Conservation (phyloP, 495 filamentous ascomycete species). For the Elasticomyces elasticus region DNA sequence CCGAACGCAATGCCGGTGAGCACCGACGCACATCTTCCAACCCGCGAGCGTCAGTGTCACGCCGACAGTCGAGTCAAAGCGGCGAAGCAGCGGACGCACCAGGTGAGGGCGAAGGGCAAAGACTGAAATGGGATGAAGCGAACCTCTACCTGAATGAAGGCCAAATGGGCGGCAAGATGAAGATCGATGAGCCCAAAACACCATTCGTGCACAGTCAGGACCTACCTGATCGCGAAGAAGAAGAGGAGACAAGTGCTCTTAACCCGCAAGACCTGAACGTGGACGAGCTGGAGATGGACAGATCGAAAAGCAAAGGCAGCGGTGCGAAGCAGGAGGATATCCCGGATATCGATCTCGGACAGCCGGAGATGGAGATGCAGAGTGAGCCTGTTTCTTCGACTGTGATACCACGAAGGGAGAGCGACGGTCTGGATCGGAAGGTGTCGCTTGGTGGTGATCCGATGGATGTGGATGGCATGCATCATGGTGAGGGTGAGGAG, state of each 20-base stretch:
- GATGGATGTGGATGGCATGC: slow-evolving; percentile 42
- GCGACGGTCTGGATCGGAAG: slow-evolving; percentile 52
- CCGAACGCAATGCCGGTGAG: slow-evolving; percentile 75
- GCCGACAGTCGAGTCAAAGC: slow-evolving; percentile 55
- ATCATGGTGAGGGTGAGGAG: slow-evolving; percentile 41
- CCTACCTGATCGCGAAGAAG: slow-evolving; percentile 61
- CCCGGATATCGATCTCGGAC: slow-evolving; percentile 84
- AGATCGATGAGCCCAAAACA: slow-evolving; percentile 97
- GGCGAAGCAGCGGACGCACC: slow-evolving; percentile 33
- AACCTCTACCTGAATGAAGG: slow-evolving; percentile 95
- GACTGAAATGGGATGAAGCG: slow-evolving; percentile 95
- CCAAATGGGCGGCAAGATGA: slow-evolving; percentile 91
- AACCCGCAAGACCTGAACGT: slow-evolving; percentile 50
- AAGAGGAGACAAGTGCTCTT: slow-evolving; percentile 52
- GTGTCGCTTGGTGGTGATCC: slow-evolving; percentile 63
- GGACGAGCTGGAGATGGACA: slow-evolving; percentile 59
- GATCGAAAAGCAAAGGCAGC: slow-evolving; percentile 19
- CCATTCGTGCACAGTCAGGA: slow-evolving; percentile 89
- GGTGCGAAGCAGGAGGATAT: slow-evolving; percentile 59
- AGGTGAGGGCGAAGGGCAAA: slow-evolving; percentile 46
- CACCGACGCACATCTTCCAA: slow-evolving; percentile 71
- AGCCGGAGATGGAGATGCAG: slow-evolving; percentile 60
- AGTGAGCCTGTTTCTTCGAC: slow-evolving; percentile 13
- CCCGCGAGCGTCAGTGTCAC: slow-evolving; percentile 48
- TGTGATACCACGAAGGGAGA: slow-evolving; percentile 34